Percentiles rank a stretch among this genome's conserved stretches.
Conservation (phyloP, 73 alveolate genomes). For the Paramecium pentaurelia region DNA sequence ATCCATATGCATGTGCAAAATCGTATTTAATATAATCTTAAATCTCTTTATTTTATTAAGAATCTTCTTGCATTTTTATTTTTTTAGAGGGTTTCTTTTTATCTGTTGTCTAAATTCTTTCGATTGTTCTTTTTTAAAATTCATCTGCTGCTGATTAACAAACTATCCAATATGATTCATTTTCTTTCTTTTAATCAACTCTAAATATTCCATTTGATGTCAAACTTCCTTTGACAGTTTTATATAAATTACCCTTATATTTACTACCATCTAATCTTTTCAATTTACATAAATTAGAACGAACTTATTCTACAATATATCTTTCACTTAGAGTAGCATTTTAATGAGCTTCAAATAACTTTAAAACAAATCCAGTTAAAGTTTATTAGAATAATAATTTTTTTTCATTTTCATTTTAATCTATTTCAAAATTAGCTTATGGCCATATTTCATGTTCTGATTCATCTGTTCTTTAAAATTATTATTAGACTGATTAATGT, state of each 20-base stretch:
- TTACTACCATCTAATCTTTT: conserved; percentile 21
- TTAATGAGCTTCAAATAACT: conserved; percentile 21
- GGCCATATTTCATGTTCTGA: conserved; percentile 7
- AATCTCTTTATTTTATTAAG: not conserved
- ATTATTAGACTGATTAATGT: not conserved
- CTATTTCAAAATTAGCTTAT: not conserved
- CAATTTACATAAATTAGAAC: not conserved
- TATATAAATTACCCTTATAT: conserved; percentile 6
- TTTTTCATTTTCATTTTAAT: not conserved
- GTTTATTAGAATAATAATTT: not conserved
- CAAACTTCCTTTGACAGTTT: conserved; percentile 23
- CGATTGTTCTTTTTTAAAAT: conserved; percentile 29
- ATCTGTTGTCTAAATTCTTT: not conserved
- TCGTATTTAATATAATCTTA: not conserved
- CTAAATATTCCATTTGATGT: conserved; percentile 27
- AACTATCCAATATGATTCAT: conserved; percentile 30
- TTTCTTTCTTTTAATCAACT: not conserved
- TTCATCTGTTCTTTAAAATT: not conserved
- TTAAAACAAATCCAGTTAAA: not conserved
- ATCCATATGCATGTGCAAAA: not conserved
- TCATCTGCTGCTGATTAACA: not conserved
- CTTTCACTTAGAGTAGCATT: not conserved
- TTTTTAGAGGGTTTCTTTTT: not conserved
- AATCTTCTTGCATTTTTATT: not conserved
- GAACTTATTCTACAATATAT: not conserved